Base-by-base conservation (phyloP, 257 asterid genomes). In the Linaria vulgaris region DNA sequence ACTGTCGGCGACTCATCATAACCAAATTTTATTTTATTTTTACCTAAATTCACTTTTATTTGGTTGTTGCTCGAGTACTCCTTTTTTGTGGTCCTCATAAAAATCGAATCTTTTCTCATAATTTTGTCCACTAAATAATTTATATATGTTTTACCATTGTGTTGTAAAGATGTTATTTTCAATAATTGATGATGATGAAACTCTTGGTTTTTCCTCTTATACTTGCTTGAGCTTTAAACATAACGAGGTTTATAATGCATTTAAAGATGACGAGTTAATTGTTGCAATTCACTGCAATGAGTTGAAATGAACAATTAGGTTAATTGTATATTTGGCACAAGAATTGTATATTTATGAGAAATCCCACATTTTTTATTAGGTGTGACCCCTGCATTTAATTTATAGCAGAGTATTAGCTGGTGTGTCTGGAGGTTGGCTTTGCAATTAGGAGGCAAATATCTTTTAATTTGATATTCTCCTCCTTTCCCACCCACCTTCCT, bases 361-460 rank as follows among this genome's bases (percentile, higher is more conserved):
- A 47, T 47, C 22, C n/a, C 53, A 44, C n/a, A 49, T 24, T 12
- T 63, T 24, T 63, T 57, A 67, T 48, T 66, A 34, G 5, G 24
- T 67, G 54, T 43, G 70, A 72, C 64, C 55, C 12, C 34, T 49
- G 24, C 67, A 75, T 64, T 77, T 55, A 72, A 12, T 72, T 64
- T 58, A 75, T 63, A 75, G 63, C 80, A 66, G 38, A 70, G 74
- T 53, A 59, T 53, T 81, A 76, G 96, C 87, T 88, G 92, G 77
- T 63, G 61, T 88, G 88, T 83, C 87, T 75, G 78, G 83, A 75
- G 76, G 38, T 63, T 82, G 85, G 74, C 88, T 75, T 77, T 67
- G 53, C 78, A 76, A 59, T 67, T 4, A 65, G 86, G 81, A 81
- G 92, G 78, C 95, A 89, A 82, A 78, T 80, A 84, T 82, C 85